phyloP scores from a whole-genome alignment of 441 rosid genomes.

The Biscutella laevigata region DNA sequence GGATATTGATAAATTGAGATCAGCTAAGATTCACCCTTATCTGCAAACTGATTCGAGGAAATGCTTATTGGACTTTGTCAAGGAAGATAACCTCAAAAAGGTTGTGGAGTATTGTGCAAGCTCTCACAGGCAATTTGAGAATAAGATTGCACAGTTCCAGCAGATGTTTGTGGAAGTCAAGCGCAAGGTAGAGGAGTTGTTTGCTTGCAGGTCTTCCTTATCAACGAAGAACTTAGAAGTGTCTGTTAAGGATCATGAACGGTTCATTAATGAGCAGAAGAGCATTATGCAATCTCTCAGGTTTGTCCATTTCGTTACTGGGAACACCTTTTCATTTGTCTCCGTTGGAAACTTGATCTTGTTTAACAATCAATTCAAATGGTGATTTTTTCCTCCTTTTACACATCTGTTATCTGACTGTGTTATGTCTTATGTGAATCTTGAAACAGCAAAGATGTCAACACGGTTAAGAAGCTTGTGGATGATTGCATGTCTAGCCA shows the following conservation, averaged over 20 bases:
- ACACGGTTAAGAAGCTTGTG: constrained; percentile 88
- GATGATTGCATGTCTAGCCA: constrained; percentile 83
- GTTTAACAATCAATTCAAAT: neutral
- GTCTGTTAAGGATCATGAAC: constrained; percentile 56
- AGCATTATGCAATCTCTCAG: constrained; percentile 95
- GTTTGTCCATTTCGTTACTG: constrained; percentile 36
- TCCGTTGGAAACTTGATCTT: neutral
- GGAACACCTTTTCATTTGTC: neutral
- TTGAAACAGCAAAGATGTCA: constrained; percentile 86
- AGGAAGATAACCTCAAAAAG: constrained; percentile 80
- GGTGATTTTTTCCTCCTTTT: neutral
- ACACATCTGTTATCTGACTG: constrained; percentile 15
- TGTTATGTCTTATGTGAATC: constrained; percentile 15
- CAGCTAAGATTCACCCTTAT: constrained; percentile 65
- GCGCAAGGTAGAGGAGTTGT: constrained; percentile 68
- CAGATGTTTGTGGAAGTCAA: constrained; percentile 68
- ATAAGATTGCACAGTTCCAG: constrained; percentile 74
- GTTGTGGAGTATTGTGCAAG: constrained; percentile 53
- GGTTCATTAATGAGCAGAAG: constrained; percentile 63
- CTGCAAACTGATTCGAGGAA: constrained; percentile 51
- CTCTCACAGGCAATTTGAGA: constrained; percentile 88
- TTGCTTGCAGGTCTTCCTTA: constrained; percentile 43
- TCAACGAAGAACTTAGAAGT: constrained; percentile 52
- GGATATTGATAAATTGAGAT: constrained; percentile 76
- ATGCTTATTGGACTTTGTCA: constrained; percentile 72